Evolutionary conservation across 1,139 yeast genomes (phyloP), one percentile per base, ranked within the genome.

Genomic region (Geotrichum carabidarum): DNA sequence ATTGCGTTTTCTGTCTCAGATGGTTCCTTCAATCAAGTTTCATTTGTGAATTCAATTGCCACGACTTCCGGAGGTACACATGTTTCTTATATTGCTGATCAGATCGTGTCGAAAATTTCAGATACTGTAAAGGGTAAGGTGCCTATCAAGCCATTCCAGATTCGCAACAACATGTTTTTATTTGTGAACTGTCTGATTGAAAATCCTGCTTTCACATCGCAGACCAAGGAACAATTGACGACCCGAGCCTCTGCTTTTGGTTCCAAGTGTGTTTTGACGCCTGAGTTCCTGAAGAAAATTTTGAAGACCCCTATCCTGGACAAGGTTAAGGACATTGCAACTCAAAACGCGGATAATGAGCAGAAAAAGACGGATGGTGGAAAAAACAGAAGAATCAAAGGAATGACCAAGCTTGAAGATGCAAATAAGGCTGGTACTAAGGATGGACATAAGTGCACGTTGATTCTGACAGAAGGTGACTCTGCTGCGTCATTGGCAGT

Each of bases 21-120:
- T 65, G 94, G 94, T 4, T 59, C 62, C 5, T 94, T 94, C 71
- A 88, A 89, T 62, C 99, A 94, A 69, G 95, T 94, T 44, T 90
- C 98, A 50, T 94, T 94, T 73, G 99, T 93, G 27, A 94, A 94
- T 68, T 90, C 97, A 3, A 94, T 94, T 67, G 99, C 99, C 0
- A 94, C 99, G 0, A 93, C 99, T 0, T 76, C 91, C 1, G 99
- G 99, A 58, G 99, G 99, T 62, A 87, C 99, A 0, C 99, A 94
- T 69, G 95, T 91, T 42, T 89, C 85, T 63, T 83, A 85, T 67
- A 79, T 91, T 45, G 77, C 94, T 4, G 97, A 93, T 69, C 90
- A 91, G 71, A 80, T 94, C 55, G 85, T 88, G 31, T 80, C 78
- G 57, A 89, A 87, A 67, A 85, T 89, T 40, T 74, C 83, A 34